Conservation (phyloP, 345 rosid species). For the Boechera retrofracta region DNA sequence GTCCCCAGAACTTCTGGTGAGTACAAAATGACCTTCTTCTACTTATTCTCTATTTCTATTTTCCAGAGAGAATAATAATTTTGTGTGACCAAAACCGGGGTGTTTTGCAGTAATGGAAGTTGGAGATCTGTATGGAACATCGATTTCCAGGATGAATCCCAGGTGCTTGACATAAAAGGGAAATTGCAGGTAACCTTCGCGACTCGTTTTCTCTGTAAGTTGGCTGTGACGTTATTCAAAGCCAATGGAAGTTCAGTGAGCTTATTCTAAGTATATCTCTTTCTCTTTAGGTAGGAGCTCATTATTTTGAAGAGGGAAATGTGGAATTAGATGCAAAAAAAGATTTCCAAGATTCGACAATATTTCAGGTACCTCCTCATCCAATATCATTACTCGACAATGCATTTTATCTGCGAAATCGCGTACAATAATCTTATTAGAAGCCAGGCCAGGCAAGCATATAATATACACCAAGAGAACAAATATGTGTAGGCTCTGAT, state of each 20-base stretch:
- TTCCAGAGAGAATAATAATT: not conserved
- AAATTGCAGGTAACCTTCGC: conserved; percentile 70
- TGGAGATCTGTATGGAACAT: conserved; percentile 95
- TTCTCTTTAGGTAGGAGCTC: conserved; percentile 82
- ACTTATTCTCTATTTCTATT: conserved; percentile 13
- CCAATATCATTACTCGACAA: conserved; percentile 3
- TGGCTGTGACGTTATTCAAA: conserved; percentile 1
- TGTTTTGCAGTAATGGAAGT: conserved; percentile 75
- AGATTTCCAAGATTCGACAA: conserved; percentile 80
- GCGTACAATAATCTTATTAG: not conserved
- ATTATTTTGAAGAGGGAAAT: conserved; percentile 99
- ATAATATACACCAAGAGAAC: not conserved
- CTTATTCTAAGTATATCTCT: not conserved
- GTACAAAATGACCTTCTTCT: conserved; percentile 40
- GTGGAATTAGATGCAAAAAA: conserved; percentile 93
- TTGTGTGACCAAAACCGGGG: conserved; percentile 28
- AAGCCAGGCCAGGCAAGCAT: not conserved
- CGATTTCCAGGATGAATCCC: conserved; percentile 79
- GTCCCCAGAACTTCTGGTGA: conserved; percentile 97
- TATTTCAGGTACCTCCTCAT: conserved; percentile 69
- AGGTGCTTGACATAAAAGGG: conserved; percentile 73
- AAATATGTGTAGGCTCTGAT: conserved; percentile 2
- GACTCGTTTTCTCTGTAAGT: conserved; percentile 20
- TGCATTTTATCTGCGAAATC: not conserved
- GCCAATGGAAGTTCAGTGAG: conserved; percentile 12